These are phyloP conservation scores for Auricularia cornea DNA, from an alignment of 768 basidiomycete species.

Conservation along the genomic window DNA sequence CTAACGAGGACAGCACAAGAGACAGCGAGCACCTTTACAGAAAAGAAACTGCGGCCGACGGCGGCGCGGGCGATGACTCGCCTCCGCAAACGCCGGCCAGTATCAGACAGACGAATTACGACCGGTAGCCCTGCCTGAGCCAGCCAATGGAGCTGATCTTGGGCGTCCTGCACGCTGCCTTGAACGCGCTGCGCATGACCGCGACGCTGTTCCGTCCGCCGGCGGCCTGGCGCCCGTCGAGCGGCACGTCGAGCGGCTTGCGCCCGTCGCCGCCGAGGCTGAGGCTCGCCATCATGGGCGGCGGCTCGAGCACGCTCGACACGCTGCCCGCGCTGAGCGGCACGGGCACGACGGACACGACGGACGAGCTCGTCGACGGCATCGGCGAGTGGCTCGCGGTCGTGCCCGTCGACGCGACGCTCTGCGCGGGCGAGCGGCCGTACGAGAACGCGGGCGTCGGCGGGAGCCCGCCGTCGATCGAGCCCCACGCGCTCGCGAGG, in stretches of 20 bases:
- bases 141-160: neutral
- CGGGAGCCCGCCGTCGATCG: neutral
- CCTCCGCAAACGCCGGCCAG: neutral
- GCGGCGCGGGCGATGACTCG: neutral
- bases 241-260: neutral
- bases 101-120: neutral
- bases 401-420: neutral
- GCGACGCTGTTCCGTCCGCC: neutral
- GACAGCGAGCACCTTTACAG: neutral
- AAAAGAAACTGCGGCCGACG: neutral
- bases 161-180: neutral
- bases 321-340: neutral
- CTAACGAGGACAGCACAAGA: neutral
- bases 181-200: neutral
- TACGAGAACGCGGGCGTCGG: neutral
- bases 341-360: neutral
- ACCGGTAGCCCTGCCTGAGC: neutral
- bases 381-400: neutral
- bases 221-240: neutral
- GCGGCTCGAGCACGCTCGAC: neutral
- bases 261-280: neutral
- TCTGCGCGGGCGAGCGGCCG: neutral
- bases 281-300: neutral
- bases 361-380: neutral
- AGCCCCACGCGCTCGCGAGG: neutral